Conservation (phyloP, 129 eudicot species). For the Saposhnikovia divaricata region DNA sequence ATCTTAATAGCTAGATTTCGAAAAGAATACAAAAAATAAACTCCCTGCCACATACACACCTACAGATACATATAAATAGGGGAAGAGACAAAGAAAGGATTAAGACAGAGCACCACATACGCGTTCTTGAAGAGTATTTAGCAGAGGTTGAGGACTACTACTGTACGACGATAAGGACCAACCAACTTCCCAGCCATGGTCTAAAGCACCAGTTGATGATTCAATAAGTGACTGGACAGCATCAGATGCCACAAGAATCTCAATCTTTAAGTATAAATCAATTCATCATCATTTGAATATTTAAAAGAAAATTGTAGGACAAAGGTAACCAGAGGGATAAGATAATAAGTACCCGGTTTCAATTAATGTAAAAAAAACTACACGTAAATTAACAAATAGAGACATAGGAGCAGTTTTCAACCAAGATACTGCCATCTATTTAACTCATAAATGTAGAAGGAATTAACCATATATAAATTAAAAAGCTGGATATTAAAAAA, state of each 20-base stretch:
- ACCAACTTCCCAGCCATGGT: constrained; percentile 92
- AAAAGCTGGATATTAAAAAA: not conserved
- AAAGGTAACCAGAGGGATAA: not conserved
- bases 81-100: not conserved
- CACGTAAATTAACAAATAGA: not conserved
- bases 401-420: not conserved
- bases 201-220: constrained; percentile 66
- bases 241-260: constrained; percentile 53
- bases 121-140: constrained; percentile 31
- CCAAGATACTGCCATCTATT: not conserved
- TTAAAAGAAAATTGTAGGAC: not conserved
- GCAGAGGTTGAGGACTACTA: constrained; percentile 35
- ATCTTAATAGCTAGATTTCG: not conserved
- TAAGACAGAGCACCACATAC: constrained; percentile 19
- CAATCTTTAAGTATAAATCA: constrained; percentile 38
- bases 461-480: not conserved
- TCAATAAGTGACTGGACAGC: constrained; percentile 68
- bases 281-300: not conserved
- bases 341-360: not conserved
- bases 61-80: constrained; percentile 1
- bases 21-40: not conserved
- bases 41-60: not conserved
- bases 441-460: not conserved
- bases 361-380: not conserved
- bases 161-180: constrained; percentile 73